phyloP scores from a whole-genome alignment of 1,284 basidiomycete genomes.

The Violaceomyces palustris region DNA sequence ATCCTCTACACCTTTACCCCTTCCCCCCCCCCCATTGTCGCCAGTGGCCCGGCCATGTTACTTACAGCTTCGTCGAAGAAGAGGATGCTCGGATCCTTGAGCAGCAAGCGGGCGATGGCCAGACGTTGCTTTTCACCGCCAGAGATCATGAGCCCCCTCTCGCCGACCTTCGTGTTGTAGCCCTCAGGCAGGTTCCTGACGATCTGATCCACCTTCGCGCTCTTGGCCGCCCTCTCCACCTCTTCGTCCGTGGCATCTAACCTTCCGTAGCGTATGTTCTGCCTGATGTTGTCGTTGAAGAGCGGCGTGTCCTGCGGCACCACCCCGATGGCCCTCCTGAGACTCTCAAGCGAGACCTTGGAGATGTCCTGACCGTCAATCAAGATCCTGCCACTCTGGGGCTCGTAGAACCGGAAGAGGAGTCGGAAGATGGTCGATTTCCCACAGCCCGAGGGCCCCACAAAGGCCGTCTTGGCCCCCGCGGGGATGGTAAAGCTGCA shows the following conservation, averaged over 20 bases:
- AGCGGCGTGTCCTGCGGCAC: conserved; percentile 97
- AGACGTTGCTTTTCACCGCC: conserved; percentile 96
- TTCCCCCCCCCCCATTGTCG: too few species aligned
- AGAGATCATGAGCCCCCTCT: conserved; percentile 93
- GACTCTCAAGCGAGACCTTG: conserved; percentile 66
- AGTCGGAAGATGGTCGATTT: conserved; percentile 94
- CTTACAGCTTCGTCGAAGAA: conserved; percentile 99
- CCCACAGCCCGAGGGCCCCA: conserved; percentile 94
- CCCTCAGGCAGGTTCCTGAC: conserved; percentile 75
- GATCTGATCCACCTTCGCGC: conserved; percentile 81
- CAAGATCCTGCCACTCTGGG: conserved; percentile 70
- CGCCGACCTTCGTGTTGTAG: conserved; percentile 86
- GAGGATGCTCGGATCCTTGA: conserved; percentile 89
- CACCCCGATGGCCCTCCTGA: conserved; percentile 77
- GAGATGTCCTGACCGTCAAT: conserved; percentile 83
- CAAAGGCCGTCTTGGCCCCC: conserved; percentile 90
- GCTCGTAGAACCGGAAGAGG: conserved; percentile 90
- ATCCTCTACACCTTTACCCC: too few species aligned
- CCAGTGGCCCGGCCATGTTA: too few species aligned
- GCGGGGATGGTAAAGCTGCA: conserved; percentile 79
- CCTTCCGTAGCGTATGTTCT: conserved; percentile 91
- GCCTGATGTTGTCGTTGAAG: conserved; percentile 90
- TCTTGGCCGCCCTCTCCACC: conserved; percentile 72
- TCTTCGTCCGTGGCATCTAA: conserved; percentile 82
- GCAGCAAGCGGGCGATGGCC: conserved; percentile 82